A percentile compares a stretch with the other conserved stretches of the same genome.
Conservation (phyloP, 1,284 basidiomycete genomes). For the Ganoderma multipileum region DNA sequence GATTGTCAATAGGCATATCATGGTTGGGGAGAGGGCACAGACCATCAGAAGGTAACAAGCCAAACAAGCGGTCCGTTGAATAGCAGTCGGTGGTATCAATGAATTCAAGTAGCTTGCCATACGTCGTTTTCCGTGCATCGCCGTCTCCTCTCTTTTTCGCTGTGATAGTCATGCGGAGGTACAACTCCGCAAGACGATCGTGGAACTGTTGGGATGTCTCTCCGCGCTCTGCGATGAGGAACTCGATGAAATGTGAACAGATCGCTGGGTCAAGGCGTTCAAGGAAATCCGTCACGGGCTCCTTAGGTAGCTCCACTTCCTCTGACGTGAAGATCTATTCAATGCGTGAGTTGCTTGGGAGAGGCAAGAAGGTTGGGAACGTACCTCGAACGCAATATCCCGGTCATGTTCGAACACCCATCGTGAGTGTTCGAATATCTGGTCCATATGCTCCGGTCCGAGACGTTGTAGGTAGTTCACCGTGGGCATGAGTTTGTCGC, state of each 20-base stretch:
- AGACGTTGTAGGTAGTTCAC: conserved; percentile 93
- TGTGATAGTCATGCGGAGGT: conserved; percentile 69
- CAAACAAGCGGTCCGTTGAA: conserved; percentile 82
- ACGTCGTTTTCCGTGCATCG: conserved; percentile 59
- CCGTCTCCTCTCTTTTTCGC: conserved; percentile 63
- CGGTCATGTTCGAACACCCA: conserved; percentile 87
- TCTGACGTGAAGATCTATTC: conserved; percentile 93
- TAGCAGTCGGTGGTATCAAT: conserved; percentile 78
- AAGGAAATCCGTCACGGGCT: conserved; percentile 79
- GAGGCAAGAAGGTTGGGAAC: too few relatives aligned
- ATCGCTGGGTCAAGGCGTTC: conserved; percentile 72
- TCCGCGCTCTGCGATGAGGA: conserved; percentile 76
- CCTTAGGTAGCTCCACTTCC: conserved; percentile 87
- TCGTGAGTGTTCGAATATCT: conserved; percentile 80
- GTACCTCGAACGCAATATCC: conserved; percentile 79
- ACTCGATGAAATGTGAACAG: conserved; percentile 87
- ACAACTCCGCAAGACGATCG: conserved; percentile 88
- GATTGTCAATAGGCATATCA: background rate
- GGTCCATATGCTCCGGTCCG: conserved; percentile 79
- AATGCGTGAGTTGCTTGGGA: background rate
- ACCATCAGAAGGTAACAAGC: conserved; percentile 80
- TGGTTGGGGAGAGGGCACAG: conserved; percentile 18
- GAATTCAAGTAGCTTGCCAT: conserved; percentile 80
- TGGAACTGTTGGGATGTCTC: conserved; percentile 80
- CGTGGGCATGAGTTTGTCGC: conserved; percentile 85